A percentile compares a stretch with the other conserved stretches of the same genome.
These are phyloP conservation scores for Adansonia rubrostipa DNA, from an alignment of 441 rosid species.

Conservation along the genomic window DNA sequence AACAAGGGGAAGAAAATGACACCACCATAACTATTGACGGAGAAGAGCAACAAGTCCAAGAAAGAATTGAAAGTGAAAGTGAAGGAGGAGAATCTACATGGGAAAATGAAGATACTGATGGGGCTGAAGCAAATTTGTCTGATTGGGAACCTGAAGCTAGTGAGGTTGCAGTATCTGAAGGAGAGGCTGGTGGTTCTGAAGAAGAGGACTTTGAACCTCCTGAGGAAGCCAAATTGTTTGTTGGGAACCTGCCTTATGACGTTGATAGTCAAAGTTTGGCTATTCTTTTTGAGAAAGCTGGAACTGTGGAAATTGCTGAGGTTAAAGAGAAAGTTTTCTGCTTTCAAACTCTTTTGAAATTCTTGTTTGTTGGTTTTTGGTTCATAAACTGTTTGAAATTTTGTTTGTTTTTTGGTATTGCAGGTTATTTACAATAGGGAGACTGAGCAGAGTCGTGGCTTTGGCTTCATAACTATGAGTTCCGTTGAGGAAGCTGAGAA, in stretches of 20 bases:
- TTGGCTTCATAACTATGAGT: slow-evolving; percentile 95
- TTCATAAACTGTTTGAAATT: slow-evolving; percentile 16
- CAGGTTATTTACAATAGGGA: slow-evolving; percentile 89
- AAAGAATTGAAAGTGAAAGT: slow-evolving; percentile 22
- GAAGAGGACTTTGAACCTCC: slow-evolving; percentile 50
- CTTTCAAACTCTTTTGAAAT: neutral
- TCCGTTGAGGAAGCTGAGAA: slow-evolving; percentile 84
- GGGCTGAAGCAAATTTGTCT: slow-evolving; percentile 34
- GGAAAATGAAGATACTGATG: slow-evolving; percentile 43
- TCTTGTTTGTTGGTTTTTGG: neutral
- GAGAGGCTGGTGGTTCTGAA: slow-evolving; percentile 34
- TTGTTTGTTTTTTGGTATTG: slow-evolving; percentile 24
- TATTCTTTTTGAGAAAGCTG: slow-evolving; percentile 79
- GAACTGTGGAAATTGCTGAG: slow-evolving; percentile 89
- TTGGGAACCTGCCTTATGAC: slow-evolving; percentile 81
- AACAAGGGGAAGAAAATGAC: slow-evolving; percentile 38
- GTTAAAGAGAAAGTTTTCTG: slow-evolving; percentile 35
- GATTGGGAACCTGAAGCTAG: slow-evolving; percentile 32
- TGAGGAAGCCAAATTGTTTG: slow-evolving; percentile 84
- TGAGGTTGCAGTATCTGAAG: slow-evolving; percentile 26
- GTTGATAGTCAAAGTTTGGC: slow-evolving; percentile 82
- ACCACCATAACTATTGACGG: slow-evolving; percentile 51
- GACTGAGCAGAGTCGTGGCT: slow-evolving; percentile 89
- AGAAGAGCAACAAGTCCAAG: slow-evolving; percentile 20
- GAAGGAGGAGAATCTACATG: slow-evolving; percentile 31